Evolutionary conservation across 2,329 filamentous ascomycete species (phyloP).

Genomic region (Paecilomyces formosus): DNA sequence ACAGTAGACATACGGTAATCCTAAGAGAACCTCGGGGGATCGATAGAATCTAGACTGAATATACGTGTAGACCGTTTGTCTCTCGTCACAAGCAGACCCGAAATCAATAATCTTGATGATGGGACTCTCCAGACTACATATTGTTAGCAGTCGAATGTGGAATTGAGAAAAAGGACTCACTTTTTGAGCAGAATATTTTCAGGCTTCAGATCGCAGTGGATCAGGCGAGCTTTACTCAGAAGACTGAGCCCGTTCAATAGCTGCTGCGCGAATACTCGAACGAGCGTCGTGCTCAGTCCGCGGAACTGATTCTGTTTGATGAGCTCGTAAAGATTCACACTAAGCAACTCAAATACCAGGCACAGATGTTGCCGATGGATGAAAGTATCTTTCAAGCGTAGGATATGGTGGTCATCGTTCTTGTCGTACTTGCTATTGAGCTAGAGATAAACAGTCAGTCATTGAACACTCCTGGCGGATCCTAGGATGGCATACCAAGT

Average conservation of each 20-base stretch:
- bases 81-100: conserved; percentile 94
- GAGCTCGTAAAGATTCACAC: conserved; percentile 94
- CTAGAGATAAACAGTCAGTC: conserved; percentile 40
- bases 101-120: conserved; percentile 99
- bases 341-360: conserved; percentile 90
- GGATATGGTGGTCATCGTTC: conserved; percentile 93
- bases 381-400: conserved; percentile 94
- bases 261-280: conserved; percentile 96
- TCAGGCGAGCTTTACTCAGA: conserved; percentile 90
- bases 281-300: conserved; percentile 89
- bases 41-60: conserved; percentile 98
- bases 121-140: conserved; percentile 71
- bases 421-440: conserved; percentile 98
- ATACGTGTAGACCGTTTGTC: conserved; percentile 98
- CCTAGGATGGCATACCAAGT: conserved; percentile 58
- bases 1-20: conserved; percentile 56
- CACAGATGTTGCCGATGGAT: conserved; percentile 97
- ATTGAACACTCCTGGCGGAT: background rate
- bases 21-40: conserved; percentile 91
- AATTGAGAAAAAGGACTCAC: conserved; percentile 31
- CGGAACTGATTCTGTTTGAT: conserved; percentile 99
- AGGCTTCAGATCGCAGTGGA: conserved; percentile 96
- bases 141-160: background rate
- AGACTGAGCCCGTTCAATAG: conserved; percentile 85
- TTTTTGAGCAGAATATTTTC: conserved; percentile 98